Conservation (phyloP, 192 early-diverging fungal species). For the Powellomyces hirtus region DNA sequence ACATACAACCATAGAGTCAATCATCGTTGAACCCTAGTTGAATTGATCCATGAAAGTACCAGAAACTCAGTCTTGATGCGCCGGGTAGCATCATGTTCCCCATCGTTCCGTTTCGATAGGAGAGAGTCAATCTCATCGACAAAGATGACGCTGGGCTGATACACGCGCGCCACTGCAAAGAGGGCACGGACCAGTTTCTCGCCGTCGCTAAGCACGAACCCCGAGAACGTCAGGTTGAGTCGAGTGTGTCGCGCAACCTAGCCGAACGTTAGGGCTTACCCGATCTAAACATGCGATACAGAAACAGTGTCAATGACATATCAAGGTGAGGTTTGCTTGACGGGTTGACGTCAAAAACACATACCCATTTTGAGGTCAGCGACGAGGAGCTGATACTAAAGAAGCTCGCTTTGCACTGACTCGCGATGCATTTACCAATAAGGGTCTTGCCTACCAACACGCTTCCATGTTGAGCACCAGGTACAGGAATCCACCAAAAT, state of each 20-base stretch:
- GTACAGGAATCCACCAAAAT: too few species aligned
- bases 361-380: conserved; percentile 87
- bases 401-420: conserved; percentile 84
- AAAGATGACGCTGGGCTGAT: conserved; percentile 87
- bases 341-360: too few species aligned
- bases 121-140: conserved; percentile 95
- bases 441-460: conserved; percentile 70
- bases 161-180: conserved; percentile 84
- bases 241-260: not conserved
- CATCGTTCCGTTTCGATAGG: conserved; percentile 82
- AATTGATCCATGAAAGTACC: conserved; percentile 31
- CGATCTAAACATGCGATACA: too few species aligned
- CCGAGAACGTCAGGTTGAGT: not conserved
- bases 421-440: conserved; percentile 86
- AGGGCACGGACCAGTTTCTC: conserved; percentile 92
- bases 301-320: too few species aligned
- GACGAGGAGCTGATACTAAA: conserved; percentile 89
- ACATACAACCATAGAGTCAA: not conserved
- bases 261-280: not conserved
- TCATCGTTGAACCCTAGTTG: not conserved
- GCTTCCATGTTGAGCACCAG: not conserved
- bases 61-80: conserved; percentile 95
- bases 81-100: conserved; percentile 82
- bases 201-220: conserved; percentile 70
- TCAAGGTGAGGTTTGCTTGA: too few species aligned